These are phyloP conservation scores for Fusarium miscanthi DNA, from an alignment of 2,329 filamentous ascomycete species.

Conservation along the genomic window DNA sequence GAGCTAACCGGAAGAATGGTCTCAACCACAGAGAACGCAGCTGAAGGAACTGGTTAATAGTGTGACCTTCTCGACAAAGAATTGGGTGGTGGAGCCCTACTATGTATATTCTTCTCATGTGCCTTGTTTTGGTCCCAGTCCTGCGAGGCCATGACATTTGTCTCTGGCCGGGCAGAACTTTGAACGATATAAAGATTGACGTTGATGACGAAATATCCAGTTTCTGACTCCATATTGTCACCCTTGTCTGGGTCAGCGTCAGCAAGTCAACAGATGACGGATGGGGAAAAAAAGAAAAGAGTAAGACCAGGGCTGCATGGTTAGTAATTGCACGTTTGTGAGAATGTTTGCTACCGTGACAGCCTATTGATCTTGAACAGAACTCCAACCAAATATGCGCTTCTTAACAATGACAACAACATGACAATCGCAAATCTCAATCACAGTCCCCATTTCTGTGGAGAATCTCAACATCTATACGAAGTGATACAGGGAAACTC, in stretches of 20 bases:
- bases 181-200: conserved; percentile 20
- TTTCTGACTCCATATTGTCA: background rate
- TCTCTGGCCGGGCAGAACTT: background rate
- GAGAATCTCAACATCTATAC: conserved; percentile 31
- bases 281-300: background rate
- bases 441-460: conserved; percentile 23
- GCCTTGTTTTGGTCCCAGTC: conserved; percentile 7
- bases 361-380: background rate
- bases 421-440: conserved; percentile 2
- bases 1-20: conserved; percentile 15
- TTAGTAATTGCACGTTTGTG: background rate
- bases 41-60: background rate
- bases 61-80: conserved; percentile 26
- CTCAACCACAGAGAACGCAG: conserved; percentile 5
- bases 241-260: background rate
- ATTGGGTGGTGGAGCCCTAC: conserved; percentile 5
- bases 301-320: conserved; percentile 1
- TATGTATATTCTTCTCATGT: background rate
- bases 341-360: conserved; percentile 1
- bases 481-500: conserved; percentile 27
- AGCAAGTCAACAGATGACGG: background rate
- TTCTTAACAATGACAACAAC: conserved; percentile 5
- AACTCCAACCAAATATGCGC: conserved; percentile 2
- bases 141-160: background rate
- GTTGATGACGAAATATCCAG: conserved; percentile 17